These are phyloP conservation scores for Neurospora tetraspora DNA, from an alignment of 495 filamentous ascomycete species.

Conservation along the genomic window DNA sequence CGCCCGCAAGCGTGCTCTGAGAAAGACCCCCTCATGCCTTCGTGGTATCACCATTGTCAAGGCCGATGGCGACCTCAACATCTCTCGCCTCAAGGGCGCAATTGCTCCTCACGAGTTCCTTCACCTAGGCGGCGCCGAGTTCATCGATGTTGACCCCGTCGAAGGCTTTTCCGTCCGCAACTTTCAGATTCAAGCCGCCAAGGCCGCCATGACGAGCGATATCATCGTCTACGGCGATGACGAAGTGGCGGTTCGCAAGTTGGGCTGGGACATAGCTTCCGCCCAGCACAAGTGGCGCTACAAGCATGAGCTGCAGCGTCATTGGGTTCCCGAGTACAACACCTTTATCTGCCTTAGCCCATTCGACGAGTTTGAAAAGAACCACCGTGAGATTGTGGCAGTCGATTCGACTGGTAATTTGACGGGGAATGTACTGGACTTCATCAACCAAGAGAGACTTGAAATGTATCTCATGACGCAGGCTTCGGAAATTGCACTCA, in stretches of 20 bases:
- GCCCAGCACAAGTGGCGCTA: constrained; percentile 69
- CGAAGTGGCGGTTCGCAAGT: constrained; percentile 46
- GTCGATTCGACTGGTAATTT: constrained; percentile 61
- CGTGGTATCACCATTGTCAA: constrained; percentile 82
- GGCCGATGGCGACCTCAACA: constrained; percentile 66
- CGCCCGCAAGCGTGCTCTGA: constrained; percentile 57
- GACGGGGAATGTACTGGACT: constrained; percentile 78
- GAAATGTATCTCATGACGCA: constrained; percentile 93
- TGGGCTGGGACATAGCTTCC: constrained; percentile 60
- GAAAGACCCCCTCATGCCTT: constrained; percentile 68
- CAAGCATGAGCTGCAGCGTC: constrained; percentile 45
- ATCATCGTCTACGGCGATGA: constrained; percentile 85
- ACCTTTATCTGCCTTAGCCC: constrained; percentile 66
- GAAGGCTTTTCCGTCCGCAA: constrained; percentile 83
- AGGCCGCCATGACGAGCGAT: constrained; percentile 79
- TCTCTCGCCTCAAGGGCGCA: constrained; percentile 76
- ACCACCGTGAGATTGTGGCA: constrained; percentile 60
- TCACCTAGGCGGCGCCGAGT: constrained; percentile 32
- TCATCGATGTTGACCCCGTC: constrained; percentile 70
- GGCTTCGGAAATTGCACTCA: constrained; percentile 75
- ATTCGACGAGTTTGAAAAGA: constrained; percentile 65
- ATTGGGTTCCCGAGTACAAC: constrained; percentile 57
- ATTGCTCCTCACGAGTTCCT: constrained; percentile 73
- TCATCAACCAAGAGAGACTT: constrained; percentile 76
- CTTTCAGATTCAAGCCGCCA: constrained; percentile 93